Evolutionary conservation across 2,329 filamentous ascomycete genomes (phyloP), one percentile per base, ranked within the genome.

Genomic region (Xylariaceae sp.): DNA sequence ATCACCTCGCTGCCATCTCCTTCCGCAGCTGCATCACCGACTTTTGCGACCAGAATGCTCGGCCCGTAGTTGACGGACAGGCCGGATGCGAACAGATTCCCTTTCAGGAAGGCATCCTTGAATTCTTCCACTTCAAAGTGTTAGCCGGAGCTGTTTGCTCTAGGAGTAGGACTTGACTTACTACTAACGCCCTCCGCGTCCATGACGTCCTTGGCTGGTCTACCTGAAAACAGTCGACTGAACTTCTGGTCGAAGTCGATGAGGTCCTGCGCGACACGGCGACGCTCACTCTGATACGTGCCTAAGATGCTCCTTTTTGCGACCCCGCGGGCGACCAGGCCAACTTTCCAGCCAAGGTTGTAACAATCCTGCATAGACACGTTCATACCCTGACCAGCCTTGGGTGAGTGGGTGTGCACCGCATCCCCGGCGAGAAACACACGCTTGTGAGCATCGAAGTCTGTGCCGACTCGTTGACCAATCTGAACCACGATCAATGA

Each of bases 381-480:
- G 50, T 87, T 87, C 81, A 87, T 86, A 11, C 83, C 83, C 54
- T 85, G 81, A 2, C 81, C 81, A 1, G 79, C 81, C 54, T 85
- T 85, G 16, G 80, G 81, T 2, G 56, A 56, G 48, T 74, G 71
- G 1, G 72, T 77, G 50, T 76, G 74, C 1, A 79, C 76, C 1
- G 80, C 83, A 59, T 87, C 84, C 2, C 83, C 84, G 0, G 81
- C 80, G 2, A 88, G 68, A 57, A 89, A 89, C 7, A 89, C 71
- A 3, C 81, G 72, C 15, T 74, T 69, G 13, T 69, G 63, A 3
- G 67, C 67, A 19, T 72, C 73, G 57, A 83, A 84, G 19, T 70
- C 64, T 1, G 68, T 72, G 2, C 74, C 78, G 0, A 85, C 73
- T 3, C 83, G 69, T 55, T 86, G 82, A 0, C 81, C 81, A 33